Base-by-base conservation (phyloP, 2,329 filamentous ascomycete genomes). In the Periconia sp. region DNA sequence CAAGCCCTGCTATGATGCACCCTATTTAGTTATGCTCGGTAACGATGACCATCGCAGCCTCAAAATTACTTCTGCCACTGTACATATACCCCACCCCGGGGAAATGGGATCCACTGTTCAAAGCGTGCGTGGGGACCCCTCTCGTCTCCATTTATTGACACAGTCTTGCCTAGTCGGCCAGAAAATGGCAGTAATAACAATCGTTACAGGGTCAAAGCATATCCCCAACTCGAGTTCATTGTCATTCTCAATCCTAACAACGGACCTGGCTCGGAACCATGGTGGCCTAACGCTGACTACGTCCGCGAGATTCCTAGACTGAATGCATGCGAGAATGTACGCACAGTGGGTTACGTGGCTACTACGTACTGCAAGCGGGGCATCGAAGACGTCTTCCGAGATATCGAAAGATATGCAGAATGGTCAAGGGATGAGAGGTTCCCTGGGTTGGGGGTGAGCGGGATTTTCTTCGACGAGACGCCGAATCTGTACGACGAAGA, bases 401-500 rank as follows among this genome's bases (percentile, higher is more conserved):
- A 83, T 53, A 74, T 83, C 42, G 70, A 71, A 35, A 72, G 65
- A 6, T 83, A 82, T 56, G 74, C 74, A 9, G 68, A 60, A 10
- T 81, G 80, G 76, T 66, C 67, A 41, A 65, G 60, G 40, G 41
- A 56, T 3, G 20, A 52, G 3, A 64, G 57, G 15, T 66, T 69
- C 51, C 60, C 63, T 9, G 65, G 65, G 7, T 65, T 81, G 37
- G 68, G 70, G 17, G 63, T 82, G 52, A 69, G 72, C 44, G 80
- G 80, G 47, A 79, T 82, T 56, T 82, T 82, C 62, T 76, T 82
- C 41, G 80, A 82, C 57, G 80, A 82, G 65, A 77, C 77, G 11
- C 78, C 79, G 1, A 63, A 67, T 48, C 15, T 63, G 15, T 68
- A 52, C 17, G 55, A 60, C 1, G 40, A 59, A 9, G 45, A 58